Conservation (phyloP, 2,329 filamentous ascomycete species). For the Penicillium sp. region DNA sequence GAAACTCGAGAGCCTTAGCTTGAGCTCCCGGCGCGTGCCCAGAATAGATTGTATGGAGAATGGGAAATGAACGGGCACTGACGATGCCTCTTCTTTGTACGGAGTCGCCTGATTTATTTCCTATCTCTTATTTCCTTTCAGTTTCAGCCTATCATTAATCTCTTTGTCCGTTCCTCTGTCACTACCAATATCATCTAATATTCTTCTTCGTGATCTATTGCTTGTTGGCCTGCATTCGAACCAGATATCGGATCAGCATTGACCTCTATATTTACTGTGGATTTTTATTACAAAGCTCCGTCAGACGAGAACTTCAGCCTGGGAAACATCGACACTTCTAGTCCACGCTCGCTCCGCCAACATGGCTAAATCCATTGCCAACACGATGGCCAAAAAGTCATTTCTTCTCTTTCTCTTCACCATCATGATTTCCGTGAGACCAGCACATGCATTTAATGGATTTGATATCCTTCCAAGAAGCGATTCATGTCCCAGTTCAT, state of each 20-base stretch:
- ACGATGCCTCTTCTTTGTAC: conserved; percentile 6
- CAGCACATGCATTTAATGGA: conserved; percentile 19
- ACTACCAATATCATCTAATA: conserved; percentile 2
- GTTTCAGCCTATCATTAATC: conserved; percentile 13
- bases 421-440: conserved; percentile 22
- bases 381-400: conserved; percentile 6
- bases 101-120: background rate
- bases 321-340: background rate
- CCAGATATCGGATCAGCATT: background rate
- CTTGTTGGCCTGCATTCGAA: conserved; percentile 2
- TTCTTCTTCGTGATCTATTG: conserved; percentile 1
- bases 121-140: conserved; percentile 4
- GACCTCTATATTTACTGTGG: background rate
- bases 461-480: conserved; percentile 23
- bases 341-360: background rate
- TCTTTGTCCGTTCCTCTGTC: background rate
- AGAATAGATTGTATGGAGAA: conserved; percentile 12
- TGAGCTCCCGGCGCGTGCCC: conserved; percentile 33
- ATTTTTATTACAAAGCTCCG: no score
- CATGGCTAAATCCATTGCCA: conserved; percentile 16
- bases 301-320: background rate
- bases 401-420: conserved; percentile 23
- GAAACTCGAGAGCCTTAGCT: conserved; percentile 29
- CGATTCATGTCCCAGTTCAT: conserved; percentile 34
- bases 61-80: conserved; percentile 7